Evolutionary conservation across 2,329 filamentous ascomycete genomes (phyloP).

Genomic region (Trichoderma sp.): DNA sequence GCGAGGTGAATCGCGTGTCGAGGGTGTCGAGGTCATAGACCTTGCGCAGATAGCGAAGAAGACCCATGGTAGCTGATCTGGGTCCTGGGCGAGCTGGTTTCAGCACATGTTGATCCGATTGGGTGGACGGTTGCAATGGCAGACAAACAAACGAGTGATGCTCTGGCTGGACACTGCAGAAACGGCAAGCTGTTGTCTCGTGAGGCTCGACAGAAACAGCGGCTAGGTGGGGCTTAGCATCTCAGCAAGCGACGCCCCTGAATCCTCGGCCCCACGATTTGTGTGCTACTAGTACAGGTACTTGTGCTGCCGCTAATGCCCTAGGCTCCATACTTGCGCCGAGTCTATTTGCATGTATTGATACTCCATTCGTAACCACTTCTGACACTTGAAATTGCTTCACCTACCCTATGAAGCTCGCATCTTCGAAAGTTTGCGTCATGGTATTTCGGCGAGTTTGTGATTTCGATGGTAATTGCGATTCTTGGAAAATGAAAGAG

Average conservation of each 20-base stretch:
- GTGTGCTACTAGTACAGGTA: neutral
- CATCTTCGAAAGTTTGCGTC: neutral
- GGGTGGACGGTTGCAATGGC: neutral
- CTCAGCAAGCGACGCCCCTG: constrained; percentile 18
- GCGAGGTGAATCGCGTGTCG: constrained; percentile 65
- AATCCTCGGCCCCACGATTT: constrained; percentile 19
- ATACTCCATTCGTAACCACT: neutral
- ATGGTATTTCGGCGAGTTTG: neutral
- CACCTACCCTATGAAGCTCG: neutral
- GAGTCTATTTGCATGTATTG: neutral
- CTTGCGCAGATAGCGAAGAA: constrained; percentile 45
- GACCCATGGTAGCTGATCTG: constrained; percentile 39
- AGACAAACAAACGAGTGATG: neutral
- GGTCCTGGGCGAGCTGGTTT: neutral
- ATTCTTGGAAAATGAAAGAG: neutral
- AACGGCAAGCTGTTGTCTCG: constrained; percentile 10
- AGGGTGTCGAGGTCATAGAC: constrained; percentile 68
- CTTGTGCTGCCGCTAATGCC: neutral
- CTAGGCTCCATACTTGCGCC: neutral
- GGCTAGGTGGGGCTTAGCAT: constrained; percentile 14
- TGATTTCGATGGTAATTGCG: neutral
- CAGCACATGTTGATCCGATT: constrained; percentile 24
- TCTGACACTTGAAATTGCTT: neutral
- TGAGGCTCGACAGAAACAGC: constrained; percentile 10
- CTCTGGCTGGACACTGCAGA: neutral